A percentile compares a stretch with the other conserved stretches of the same genome.
Evolutionary conservation across 163 green algal genomes (phyloP).

Genomic region (Scenedesmus sp.): DNA sequence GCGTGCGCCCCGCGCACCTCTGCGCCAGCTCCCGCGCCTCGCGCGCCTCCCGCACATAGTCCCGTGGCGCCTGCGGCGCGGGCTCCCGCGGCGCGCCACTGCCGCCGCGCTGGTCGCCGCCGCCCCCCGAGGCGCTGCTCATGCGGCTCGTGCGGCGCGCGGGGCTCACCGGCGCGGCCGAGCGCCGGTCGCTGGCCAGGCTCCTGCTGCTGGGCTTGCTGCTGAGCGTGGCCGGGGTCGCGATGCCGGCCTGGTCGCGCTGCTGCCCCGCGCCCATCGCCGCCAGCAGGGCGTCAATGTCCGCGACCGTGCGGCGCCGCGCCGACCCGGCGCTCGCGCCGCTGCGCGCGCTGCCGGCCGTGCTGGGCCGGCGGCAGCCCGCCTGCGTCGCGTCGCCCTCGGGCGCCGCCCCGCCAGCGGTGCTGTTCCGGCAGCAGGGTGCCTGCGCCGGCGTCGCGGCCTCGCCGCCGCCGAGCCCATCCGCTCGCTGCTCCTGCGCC

Average conservation of each 20-base stretch:
- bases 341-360: not conserved
- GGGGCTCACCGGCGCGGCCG: not conserved
- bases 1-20: not conserved
- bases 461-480: no score
- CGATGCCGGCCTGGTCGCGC: not conserved
- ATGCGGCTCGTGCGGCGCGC: not conserved
- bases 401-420: not conserved
- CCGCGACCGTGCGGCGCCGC: slow-evolving; percentile 18
- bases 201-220: not conserved
- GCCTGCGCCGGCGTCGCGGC: no score
- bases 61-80: not conserved
- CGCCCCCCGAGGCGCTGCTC: not conserved
- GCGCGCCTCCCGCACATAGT: not conserved
- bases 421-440: not conserved
- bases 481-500: not conserved
- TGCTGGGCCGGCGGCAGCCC: not conserved
- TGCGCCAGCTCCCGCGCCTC: not conserved
- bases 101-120: not conserved
- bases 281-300: slow-evolving; percentile 26
- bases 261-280: not conserved
- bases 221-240: not conserved
- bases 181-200: not conserved
- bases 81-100: no score
- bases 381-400: not conserved
- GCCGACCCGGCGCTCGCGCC: not conserved